Percentiles rank a stretch among this genome's conserved stretches.
These are phyloP conservation scores for Coemansia sp. DNA, from an alignment of 192 early-diverging fungal species.

Conservation along the genomic window DNA sequence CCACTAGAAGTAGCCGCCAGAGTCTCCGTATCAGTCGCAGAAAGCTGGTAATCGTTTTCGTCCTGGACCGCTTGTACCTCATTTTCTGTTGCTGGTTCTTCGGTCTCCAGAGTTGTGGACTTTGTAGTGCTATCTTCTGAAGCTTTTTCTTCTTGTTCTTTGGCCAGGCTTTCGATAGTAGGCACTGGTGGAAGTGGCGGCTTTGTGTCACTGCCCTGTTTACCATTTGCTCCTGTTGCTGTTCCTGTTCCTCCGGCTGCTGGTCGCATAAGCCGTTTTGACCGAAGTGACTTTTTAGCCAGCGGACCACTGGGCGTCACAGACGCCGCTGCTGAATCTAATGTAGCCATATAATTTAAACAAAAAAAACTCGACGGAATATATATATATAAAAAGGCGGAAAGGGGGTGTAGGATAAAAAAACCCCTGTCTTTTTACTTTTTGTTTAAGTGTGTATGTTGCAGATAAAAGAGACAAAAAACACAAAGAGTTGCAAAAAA, in stretches of 20 bases:
- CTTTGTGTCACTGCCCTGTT: constrained; percentile 2
- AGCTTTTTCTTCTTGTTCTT: not conserved
- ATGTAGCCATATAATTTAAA: constrained; percentile 26
- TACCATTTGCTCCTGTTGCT: not conserved
- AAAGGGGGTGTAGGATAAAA: not conserved
- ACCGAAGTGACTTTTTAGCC: constrained; percentile 48
- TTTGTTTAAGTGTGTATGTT: no score
- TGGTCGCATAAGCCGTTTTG: constrained; percentile 53
- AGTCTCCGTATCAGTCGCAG: constrained; percentile 27
- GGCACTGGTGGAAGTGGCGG: not conserved
- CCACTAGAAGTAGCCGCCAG: not conserved
- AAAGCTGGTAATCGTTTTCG: constrained; percentile 9
- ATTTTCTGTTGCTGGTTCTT: not conserved
- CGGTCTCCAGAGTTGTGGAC: not conserved
- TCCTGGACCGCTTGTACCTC: not conserved
- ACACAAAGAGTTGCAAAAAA: no score
- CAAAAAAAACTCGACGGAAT: not conserved
- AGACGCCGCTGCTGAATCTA: constrained; percentile 17
- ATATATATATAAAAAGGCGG: not conserved
- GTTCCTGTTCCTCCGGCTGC: constrained; percentile 8
- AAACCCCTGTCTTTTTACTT: no score
- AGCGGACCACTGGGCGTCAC: constrained; percentile 6
- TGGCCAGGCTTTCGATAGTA: not conserved
- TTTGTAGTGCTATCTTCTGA: no score
- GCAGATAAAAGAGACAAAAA: no score